phyloP scores from a whole-genome alignment of 768 basidiomycete genomes.

The Cantharellus cinnabarinus region DNA sequence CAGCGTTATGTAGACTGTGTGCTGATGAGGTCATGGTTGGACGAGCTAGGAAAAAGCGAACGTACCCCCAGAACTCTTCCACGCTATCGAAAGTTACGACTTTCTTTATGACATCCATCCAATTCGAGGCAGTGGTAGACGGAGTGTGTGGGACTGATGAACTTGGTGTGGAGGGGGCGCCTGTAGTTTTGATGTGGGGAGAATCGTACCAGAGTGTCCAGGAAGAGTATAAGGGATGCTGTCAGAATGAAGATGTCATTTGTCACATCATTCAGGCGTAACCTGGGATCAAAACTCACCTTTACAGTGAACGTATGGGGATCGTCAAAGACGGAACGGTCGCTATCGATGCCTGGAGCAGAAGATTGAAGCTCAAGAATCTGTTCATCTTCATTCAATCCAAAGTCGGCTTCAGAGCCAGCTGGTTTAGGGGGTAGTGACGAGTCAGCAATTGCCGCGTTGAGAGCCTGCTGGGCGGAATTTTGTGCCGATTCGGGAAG shows the following conservation, averaged over 20 bases:
- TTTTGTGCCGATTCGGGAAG: constrained; percentile 49
- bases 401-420: constrained; percentile 26
- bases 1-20: constrained; percentile 79
- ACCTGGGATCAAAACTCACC: constrained; percentile 25
- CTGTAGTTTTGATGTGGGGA: constrained; percentile 68
- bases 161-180: constrained; percentile 24
- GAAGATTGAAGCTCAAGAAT: constrained; percentile 8
- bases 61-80: constrained; percentile 98
- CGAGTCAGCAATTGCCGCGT: constrained; percentile 31
- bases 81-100: constrained; percentile 93
- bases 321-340: constrained; percentile 86
- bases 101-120: constrained; percentile 98
- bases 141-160: constrained; percentile 33
- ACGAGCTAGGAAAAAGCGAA: constrained; percentile 5
- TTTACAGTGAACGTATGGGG: constrained; percentile 92
- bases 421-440: constrained; percentile 2
- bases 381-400: constrained; percentile 57
- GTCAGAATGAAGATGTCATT: background rate
- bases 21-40: constrained; percentile 5
- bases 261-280: background rate
- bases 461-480: constrained; percentile 60
- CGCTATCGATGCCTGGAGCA: constrained; percentile 28
- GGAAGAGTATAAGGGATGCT: constrained; percentile 86
- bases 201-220: constrained; percentile 99
- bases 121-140: constrained; percentile 39